Conservation (phyloP, 768 basidiomycete genomes). For the Mycena capillaripes region DNA sequence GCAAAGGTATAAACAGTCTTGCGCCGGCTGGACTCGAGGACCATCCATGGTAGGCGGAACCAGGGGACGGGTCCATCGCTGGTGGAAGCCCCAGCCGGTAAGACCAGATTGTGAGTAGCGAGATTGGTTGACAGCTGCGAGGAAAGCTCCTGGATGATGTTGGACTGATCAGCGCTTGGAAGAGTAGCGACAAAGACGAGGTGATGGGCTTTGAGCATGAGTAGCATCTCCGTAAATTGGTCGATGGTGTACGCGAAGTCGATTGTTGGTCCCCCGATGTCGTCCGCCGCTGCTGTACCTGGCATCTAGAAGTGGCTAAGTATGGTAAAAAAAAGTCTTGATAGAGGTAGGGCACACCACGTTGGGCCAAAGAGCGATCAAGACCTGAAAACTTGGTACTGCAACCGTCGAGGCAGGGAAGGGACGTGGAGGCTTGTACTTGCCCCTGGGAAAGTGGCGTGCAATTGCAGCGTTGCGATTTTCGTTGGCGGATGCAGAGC, state of each 20-base stretch:
- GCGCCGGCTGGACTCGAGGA: not conserved
- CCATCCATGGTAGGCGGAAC: constrained; percentile 2
- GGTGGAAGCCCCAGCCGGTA: not conserved
- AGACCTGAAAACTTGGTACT: not conserved
- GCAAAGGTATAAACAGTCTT: not conserved
- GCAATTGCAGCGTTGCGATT: constrained; percentile 4
- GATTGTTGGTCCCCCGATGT: not conserved
- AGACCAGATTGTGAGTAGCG: not conserved
- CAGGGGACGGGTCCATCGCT: not conserved
- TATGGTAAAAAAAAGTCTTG: no score
- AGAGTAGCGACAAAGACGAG: constrained; percentile 4
- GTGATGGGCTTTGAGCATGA: not conserved
- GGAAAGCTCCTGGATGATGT: not conserved
- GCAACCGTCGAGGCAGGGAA: not conserved
- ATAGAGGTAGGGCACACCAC: no score
- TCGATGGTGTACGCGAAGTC: constrained; percentile 6
- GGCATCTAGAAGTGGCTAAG: not conserved
- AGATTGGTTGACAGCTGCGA: not conserved
- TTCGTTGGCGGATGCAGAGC: not conserved
- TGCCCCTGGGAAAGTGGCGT: constrained; percentile 6
- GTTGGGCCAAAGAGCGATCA: not conserved
- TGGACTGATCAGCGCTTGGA: not conserved
- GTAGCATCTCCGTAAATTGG: constrained; percentile 2
- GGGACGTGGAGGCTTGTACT: not conserved
- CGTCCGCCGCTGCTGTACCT: not conserved